Conservation (phyloP, 306 rosid species). For the Gillenia trifoliata region DNA sequence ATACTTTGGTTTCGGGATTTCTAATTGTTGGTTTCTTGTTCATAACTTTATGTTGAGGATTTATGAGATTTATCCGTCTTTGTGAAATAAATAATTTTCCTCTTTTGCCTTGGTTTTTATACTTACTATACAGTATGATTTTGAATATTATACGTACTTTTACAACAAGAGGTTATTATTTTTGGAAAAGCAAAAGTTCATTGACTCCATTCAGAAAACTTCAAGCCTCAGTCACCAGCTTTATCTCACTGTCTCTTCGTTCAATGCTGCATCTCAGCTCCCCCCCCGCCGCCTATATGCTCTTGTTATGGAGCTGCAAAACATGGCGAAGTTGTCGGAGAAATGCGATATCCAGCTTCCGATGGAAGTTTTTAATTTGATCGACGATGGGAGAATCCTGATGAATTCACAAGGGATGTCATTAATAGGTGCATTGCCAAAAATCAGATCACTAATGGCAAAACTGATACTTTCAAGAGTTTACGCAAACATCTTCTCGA, state of each 20-base stretch:
- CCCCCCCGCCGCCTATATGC: constrained; percentile 89
- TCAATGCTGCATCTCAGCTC: constrained; percentile 74
- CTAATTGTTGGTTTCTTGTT: too few relatives aligned
- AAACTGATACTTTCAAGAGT: constrained; percentile 78
- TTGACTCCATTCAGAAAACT: constrained; percentile 75
- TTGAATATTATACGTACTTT: too few relatives aligned
- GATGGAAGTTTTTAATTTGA: constrained; percentile 88
- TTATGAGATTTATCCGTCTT: too few relatives aligned
- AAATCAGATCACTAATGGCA: constrained; percentile 92
- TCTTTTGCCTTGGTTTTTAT: too few relatives aligned
- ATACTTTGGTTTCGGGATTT: too few relatives aligned
- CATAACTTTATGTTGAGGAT: too few relatives aligned
- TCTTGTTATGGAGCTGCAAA: constrained; percentile 80
- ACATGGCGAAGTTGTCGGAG: constrained; percentile 77
- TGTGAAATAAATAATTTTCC: too few relatives aligned
- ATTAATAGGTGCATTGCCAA: constrained; percentile 83
- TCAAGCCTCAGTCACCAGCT: constrained; percentile 90
- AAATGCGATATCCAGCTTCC: constrained; percentile 92
- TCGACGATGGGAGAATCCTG: constrained; percentile 95
- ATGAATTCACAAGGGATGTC: constrained; percentile 86
- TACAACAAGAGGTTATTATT: too few relatives aligned
- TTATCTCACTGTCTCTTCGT: constrained; percentile 79
- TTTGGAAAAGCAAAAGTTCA: too few relatives aligned
- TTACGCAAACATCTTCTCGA: constrained; percentile 82
- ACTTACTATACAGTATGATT: too few relatives aligned